phyloP scores from a whole-genome alignment of 1,284 basidiomycete species.

The Cryptococcus jaspeensis region DNA sequence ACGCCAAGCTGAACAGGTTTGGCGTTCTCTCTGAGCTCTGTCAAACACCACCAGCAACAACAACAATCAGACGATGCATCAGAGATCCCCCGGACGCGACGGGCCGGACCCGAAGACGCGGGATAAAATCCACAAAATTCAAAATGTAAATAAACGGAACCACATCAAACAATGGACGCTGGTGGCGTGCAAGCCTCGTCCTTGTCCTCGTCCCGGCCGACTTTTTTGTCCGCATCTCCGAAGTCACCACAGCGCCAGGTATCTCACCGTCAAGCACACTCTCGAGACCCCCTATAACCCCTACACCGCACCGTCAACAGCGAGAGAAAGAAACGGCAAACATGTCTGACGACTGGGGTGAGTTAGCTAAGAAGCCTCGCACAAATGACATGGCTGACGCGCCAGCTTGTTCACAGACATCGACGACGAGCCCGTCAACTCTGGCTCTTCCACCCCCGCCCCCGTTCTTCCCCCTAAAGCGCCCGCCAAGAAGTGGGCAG shows the following conservation, averaged over 20 bases:
- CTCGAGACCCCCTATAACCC: background rate
- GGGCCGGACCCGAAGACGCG: constrained; percentile 2
- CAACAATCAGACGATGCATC: too few species aligned
- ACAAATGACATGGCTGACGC: background rate
- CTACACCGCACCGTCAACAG: background rate
- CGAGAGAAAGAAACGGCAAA: background rate
- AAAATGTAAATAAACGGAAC: constrained; percentile 6
- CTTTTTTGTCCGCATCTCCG: background rate
- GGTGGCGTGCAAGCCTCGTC: background rate
- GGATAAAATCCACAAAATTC: constrained; percentile 14
- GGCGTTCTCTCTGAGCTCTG: background rate
- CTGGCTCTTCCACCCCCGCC: constrained; percentile 52
- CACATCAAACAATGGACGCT: constrained; percentile 7
- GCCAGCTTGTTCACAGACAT: constrained; percentile 27
- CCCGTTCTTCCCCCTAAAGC: constrained; percentile 48
- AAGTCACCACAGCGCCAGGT: background rate
- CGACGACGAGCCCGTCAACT: constrained; percentile 56
- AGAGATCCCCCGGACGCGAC: too few species aligned
- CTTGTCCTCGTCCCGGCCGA: background rate
- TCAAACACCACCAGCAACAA: too few species aligned
- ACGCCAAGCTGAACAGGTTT: background rate
- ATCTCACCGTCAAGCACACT: background rate
- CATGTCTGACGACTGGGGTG: constrained; percentile 48
- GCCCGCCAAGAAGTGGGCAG: constrained; percentile 64
- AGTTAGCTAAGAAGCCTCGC: constrained; percentile 3